These are phyloP conservation scores for Leishmania guyanensis DNA, from an alignment of 208 protist genomes.

Conservation along the genomic window DNA sequence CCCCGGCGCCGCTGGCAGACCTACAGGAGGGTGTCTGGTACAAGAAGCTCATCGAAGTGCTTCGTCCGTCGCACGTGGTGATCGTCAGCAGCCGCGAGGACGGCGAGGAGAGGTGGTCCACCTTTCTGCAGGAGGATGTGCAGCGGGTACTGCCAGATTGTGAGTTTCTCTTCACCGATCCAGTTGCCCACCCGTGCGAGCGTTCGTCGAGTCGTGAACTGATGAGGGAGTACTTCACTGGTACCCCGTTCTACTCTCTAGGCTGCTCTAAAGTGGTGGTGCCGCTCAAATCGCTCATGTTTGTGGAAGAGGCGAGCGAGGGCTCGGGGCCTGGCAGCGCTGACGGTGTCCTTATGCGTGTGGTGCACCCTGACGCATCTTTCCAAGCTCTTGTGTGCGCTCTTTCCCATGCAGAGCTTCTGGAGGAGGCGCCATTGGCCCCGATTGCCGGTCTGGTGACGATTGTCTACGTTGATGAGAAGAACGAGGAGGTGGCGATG, in stretches of 20 bases:
- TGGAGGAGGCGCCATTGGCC: slow-evolving; percentile 79
- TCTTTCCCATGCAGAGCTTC: slow-evolving; percentile 75
- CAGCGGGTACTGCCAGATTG: slow-evolving; percentile 76
- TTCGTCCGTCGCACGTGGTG: slow-evolving; percentile 76
- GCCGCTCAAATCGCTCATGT: slow-evolving; percentile 45
- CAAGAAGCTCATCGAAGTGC: slow-evolving; percentile 66
- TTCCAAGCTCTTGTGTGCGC: slow-evolving; percentile 62
- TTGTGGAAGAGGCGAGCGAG: slow-evolving; percentile 44
- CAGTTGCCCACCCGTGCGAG: slow-evolving; percentile 31
- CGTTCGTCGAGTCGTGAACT: slow-evolving; percentile 29
- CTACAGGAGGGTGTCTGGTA: slow-evolving; percentile 74
- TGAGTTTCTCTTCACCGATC: slow-evolving; percentile 51
- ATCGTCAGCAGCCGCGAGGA: slow-evolving; percentile 53
- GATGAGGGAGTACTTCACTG: slow-evolving; percentile 74
- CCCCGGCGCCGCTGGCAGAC: slow-evolving; percentile 54
- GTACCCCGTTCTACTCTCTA: slow-evolving; percentile 46
- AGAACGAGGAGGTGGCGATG: slow-evolving; percentile 71
- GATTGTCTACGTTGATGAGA: slow-evolving; percentile 68
- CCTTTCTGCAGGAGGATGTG: slow-evolving; percentile 77
- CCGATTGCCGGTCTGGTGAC: slow-evolving; percentile 69
- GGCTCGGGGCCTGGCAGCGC: slow-evolving; percentile 9
- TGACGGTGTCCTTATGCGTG: slow-evolving; percentile 31
- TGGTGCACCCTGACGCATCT: slow-evolving; percentile 29
- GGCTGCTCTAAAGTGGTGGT: slow-evolving; percentile 81
- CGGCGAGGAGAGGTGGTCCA: slow-evolving; percentile 57